Conservation (phyloP, 2,329 filamentous ascomycete species). For the Cladophialophora exuberans region DNA sequence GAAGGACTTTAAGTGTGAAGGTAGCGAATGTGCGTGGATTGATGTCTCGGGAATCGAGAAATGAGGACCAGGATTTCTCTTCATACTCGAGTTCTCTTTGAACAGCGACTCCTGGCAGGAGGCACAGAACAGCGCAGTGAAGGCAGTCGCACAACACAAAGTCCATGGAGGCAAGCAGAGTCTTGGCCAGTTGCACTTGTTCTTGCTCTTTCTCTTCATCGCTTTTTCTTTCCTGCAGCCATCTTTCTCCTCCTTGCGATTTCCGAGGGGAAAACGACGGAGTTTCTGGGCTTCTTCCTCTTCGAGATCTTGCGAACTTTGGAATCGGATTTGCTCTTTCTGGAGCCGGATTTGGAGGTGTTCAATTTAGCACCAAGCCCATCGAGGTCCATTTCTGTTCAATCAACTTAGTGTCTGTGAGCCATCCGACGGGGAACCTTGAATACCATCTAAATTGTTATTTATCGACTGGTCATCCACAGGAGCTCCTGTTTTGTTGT, state of each 20-base stretch:
- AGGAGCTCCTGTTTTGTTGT: constrained; percentile 44
- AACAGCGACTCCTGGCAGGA: too few relatives aligned
- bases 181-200: not conserved
- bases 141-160: not conserved
- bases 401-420: not conserved
- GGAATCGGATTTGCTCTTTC: constrained; percentile 5
- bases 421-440: not conserved
- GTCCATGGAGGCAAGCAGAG: not conserved
- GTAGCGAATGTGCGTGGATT: not conserved
- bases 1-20: not conserved
- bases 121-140: too few relatives aligned
- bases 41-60: not conserved
- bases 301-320: constrained; percentile 29
- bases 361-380: constrained; percentile 19
- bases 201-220: constrained; percentile 11
- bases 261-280: constrained; percentile 30
- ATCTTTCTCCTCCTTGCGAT: constrained; percentile 24
- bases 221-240: constrained; percentile 21
- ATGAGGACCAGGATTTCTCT: not conserved
- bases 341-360: constrained; percentile 15
- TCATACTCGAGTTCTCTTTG: too few relatives aligned
- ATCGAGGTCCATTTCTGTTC: constrained; percentile 30
- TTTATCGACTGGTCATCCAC: constrained; percentile 53
- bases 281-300: constrained; percentile 29
- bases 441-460: constrained; percentile 12